Percentiles rank a stretch among this genome's conserved stretches.
These are phyloP conservation scores for Clausena lansium DNA, from an alignment of 345 rosid species.

Conservation along the genomic window DNA sequence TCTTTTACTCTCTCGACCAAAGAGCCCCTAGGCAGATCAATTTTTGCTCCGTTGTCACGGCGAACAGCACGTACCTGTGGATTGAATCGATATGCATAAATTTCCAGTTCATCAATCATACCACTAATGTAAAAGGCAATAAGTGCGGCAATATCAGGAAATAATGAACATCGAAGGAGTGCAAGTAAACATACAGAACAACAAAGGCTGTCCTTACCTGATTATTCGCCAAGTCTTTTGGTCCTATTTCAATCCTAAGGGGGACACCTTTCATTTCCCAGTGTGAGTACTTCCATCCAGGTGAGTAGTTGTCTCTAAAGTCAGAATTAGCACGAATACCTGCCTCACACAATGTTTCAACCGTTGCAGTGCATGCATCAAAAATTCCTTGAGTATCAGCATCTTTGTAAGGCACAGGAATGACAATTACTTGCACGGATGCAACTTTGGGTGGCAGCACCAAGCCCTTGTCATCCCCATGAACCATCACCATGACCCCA, in stretches of 20 bases:
- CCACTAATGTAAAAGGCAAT: neutral
- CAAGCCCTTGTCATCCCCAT: constrained; percentile 87
- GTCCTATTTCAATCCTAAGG: constrained; percentile 94
- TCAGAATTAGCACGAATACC: constrained; percentile 84
- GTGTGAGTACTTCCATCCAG: constrained; percentile 97
- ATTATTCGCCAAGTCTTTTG: constrained; percentile 75
- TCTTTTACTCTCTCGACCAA: constrained; percentile 63
- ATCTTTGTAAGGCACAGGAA: constrained; percentile 95
- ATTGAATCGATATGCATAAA: constrained; percentile 9
- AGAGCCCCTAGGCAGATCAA: constrained; percentile 54
- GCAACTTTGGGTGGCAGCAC: constrained; percentile 93
- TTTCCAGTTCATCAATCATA: neutral
- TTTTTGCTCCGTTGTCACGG: constrained; percentile 71
- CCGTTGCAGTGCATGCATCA: constrained; percentile 84
- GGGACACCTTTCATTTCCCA: constrained; percentile 99
- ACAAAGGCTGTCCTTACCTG: constrained; percentile 44
- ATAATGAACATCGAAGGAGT: neutral
- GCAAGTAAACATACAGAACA: neutral
- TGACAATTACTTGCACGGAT: constrained; percentile 75
- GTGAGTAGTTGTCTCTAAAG: constrained; percentile 85
- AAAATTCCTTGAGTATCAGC: constrained; percentile 77
- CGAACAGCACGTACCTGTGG: constrained; percentile 84
- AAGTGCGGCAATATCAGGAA: constrained; percentile 1
- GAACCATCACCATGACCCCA: constrained; percentile 99
- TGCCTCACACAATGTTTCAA: constrained; percentile 54